phyloP scores from a whole-genome alignment of 352 stramenopile species.

The Phytopythium vexans region DNA sequence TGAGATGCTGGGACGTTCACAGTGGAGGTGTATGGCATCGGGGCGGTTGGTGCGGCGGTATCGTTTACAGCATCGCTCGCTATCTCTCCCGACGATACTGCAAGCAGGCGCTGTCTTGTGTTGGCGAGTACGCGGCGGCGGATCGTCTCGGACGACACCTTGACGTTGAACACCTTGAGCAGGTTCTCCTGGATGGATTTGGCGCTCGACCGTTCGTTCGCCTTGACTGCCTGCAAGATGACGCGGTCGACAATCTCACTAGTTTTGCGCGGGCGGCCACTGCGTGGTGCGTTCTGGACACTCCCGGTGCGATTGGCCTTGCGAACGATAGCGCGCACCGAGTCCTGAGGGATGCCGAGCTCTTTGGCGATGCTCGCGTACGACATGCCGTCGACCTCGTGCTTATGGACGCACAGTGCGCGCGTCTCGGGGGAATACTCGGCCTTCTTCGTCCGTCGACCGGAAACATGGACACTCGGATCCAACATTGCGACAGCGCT shows the following conservation, averaged over 20 bases:
- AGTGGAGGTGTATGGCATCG: too few relatives aligned
- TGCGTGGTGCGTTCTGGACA: slow-evolving; percentile 46
- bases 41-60: background rate
- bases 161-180: slow-evolving; percentile 46
- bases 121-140: slow-evolving; percentile 54
- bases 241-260: slow-evolving; percentile 61
- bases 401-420: slow-evolving; percentile 45
- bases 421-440: slow-evolving; percentile 61
- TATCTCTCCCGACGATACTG: background rate
- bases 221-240: slow-evolving; percentile 57
- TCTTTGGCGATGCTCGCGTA: slow-evolving; percentile 55
- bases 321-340: slow-evolving; percentile 60
- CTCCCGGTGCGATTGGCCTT: slow-evolving; percentile 61
- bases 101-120: slow-evolving; percentile 30
- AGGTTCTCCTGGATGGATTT: slow-evolving; percentile 67
- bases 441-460: slow-evolving; percentile 27
- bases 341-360: slow-evolving; percentile 51
- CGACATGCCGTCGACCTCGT: slow-evolving; percentile 47
- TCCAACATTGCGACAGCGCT: slow-evolving; percentile 3
- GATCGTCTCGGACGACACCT: slow-evolving; percentile 60
- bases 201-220: slow-evolving; percentile 47
- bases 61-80: background rate
- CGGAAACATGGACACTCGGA: background rate
- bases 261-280: slow-evolving; percentile 63
- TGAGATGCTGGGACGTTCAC: too few relatives aligned